These are phyloP conservation scores for Penicillium cataractarum DNA, from an alignment of 495 filamentous ascomycete species.

Conservation along the genomic window DNA sequence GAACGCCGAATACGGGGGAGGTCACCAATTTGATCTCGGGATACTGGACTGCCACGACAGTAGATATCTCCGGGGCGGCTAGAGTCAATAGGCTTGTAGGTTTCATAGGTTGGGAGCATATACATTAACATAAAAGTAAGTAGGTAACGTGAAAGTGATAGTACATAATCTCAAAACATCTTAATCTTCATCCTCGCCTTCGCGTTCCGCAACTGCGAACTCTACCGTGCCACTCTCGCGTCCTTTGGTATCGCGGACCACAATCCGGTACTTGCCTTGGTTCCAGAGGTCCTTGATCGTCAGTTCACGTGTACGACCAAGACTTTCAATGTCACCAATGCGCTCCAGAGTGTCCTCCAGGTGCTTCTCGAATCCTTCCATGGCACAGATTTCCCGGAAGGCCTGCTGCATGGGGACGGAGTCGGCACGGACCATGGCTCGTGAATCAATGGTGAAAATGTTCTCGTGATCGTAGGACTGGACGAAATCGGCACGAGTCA, in stretches of 20 bases:
- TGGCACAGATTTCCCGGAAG: conserved; percentile 76
- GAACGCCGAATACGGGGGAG: background rate
- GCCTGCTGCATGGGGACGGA: conserved; percentile 95
- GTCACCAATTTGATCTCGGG: too few relatives aligned
- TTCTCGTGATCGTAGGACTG: conserved; percentile 90
- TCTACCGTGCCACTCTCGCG: conserved; percentile 47
- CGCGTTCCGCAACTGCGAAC: conserved; percentile 44
- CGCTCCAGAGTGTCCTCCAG: conserved; percentile 80
- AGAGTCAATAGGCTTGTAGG: background rate
- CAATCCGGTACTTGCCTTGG: conserved; percentile 78
- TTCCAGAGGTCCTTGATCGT: conserved; percentile 84
- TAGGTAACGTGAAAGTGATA: conserved; percentile 2
- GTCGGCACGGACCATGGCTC: conserved; percentile 87
- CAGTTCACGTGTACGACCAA: conserved; percentile 88
- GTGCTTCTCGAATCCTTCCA: conserved; percentile 76
- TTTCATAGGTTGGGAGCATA: background rate
- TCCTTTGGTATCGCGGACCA: conserved; percentile 56
- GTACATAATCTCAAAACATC: conserved; percentile 7
- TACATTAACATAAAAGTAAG: background rate
- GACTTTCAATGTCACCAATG: conserved; percentile 87
- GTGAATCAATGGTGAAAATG: conserved; percentile 90
- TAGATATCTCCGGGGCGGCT: background rate
- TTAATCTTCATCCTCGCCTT: conserved; percentile 36
- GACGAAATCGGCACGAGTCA: conserved; percentile 96
- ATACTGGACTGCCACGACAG: background rate